Percentiles rank a stretch among this genome's conserved stretches.
phyloP scores from a whole-genome alignment of 2,329 filamentous ascomycete species.

The Thelonectria discophora region DNA sequence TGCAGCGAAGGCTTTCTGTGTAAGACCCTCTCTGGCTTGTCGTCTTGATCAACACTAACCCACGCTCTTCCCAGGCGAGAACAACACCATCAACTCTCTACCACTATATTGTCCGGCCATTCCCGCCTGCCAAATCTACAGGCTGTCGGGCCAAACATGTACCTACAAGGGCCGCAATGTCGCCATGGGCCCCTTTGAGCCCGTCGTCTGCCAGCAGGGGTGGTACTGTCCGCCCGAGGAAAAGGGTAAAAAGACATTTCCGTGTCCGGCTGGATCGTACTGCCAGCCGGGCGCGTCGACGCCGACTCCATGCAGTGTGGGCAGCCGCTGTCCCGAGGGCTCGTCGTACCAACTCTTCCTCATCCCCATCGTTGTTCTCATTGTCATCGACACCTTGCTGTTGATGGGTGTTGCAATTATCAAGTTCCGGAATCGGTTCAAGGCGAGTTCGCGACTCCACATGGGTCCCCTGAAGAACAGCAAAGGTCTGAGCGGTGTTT shows the following conservation, averaged over 20 bases:
- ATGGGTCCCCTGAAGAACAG: slow-evolving; percentile 29
- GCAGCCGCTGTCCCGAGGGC: slow-evolving; percentile 57
- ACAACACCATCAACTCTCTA: slow-evolving; percentile 57
- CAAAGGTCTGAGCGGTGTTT: slow-evolving; percentile 44
- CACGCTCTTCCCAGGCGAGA: slow-evolving; percentile 45
- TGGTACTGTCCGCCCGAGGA: slow-evolving; percentile 55
- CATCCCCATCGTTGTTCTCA: slow-evolving; percentile 54
- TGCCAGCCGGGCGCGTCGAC: slow-evolving; percentile 59
- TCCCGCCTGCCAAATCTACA: slow-evolving; percentile 49
- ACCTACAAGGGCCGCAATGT: slow-evolving; percentile 46
- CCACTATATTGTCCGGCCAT: slow-evolving; percentile 55
- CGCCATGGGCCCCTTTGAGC: slow-evolving; percentile 59
- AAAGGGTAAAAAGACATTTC: slow-evolving; percentile 49
- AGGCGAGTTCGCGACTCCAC: slow-evolving; percentile 24
- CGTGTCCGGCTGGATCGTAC: slow-evolving; percentile 59
- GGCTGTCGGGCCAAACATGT: slow-evolving; percentile 49
- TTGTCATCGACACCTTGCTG: slow-evolving; percentile 55
- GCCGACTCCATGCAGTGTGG: slow-evolving; percentile 57
- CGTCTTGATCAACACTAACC: not conserved
- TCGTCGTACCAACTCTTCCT: slow-evolving; percentile 53
- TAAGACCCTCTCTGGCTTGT: slow-evolving; percentile 37
- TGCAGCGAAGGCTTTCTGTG: slow-evolving; percentile 55
- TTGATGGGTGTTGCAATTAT: slow-evolving; percentile 42
- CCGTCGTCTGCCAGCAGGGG: slow-evolving; percentile 59
- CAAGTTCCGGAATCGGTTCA: slow-evolving; percentile 33